Evolutionary conservation across 352 stramenopile genomes (phyloP).

Genomic region (Globisporangium nunn): DNA sequence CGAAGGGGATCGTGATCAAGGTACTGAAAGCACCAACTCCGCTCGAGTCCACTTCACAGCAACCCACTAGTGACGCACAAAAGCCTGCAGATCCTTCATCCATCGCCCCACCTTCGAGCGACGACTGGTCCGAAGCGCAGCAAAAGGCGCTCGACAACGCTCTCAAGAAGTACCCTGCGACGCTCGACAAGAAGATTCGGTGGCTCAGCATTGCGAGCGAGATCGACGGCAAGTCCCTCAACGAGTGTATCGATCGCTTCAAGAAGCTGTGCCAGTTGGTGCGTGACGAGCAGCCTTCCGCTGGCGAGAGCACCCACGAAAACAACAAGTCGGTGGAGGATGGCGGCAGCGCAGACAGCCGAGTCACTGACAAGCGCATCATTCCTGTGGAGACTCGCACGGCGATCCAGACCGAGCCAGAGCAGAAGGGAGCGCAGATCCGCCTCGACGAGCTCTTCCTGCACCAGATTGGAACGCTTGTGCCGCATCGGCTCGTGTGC

Average conservation of each 20-base stretch:
- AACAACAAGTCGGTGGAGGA: conserved; percentile 7
- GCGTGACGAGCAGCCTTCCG: conserved; percentile 13
- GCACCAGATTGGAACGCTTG: conserved; percentile 68
- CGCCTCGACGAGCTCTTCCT: conserved; percentile 67
- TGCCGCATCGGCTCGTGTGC: conserved; percentile 52
- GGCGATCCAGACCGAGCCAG: conserved; percentile 46
- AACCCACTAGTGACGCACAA: neutral
- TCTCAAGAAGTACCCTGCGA: conserved; percentile 62
- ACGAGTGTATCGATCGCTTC: conserved; percentile 81
- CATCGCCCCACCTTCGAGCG: conserved; percentile 1
- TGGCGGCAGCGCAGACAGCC: conserved; percentile 4
- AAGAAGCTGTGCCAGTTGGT: conserved; percentile 55
- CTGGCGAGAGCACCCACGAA: neutral
- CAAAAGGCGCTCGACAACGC: conserved; percentile 59
- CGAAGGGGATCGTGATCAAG: conserved; percentile 7
- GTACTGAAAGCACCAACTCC: conserved; percentile 4
- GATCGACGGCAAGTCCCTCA: conserved; percentile 59
- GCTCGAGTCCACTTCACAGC: neutral
- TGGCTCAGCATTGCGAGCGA: conserved; percentile 63
- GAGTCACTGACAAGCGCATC: conserved; percentile 33
- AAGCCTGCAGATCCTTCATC: neutral
- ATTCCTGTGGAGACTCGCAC: conserved; percentile 38
- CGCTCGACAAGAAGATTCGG: conserved; percentile 62
- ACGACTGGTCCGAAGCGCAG: conserved; percentile 54
- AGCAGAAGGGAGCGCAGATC: conserved; percentile 42